Percentiles rank a stretch among this genome's conserved stretches.
Conservation (phyloP, 495 filamentous ascomycete genomes). For the Hypoxylon lienhwacheense region DNA sequence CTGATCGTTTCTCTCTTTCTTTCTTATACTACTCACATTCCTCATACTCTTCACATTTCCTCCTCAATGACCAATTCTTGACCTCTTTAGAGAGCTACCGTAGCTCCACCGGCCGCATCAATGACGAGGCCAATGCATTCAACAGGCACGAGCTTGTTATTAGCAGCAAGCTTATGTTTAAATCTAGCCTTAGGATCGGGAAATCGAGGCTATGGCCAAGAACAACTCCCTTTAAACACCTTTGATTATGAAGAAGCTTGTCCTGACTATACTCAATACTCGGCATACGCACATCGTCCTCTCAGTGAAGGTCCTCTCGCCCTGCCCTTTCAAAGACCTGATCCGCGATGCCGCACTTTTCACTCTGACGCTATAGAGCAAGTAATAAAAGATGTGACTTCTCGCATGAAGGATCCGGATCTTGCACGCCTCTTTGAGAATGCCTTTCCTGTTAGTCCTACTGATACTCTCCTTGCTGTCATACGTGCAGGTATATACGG, state of each 20-base stretch:
- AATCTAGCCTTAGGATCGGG: constrained; percentile 10
- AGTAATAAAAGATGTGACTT: constrained; percentile 79
- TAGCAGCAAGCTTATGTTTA: constrained; percentile 21
- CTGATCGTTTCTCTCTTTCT: too few species aligned
- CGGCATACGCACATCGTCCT: constrained; percentile 59
- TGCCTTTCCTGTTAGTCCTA: constrained; percentile 67
- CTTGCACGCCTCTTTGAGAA: constrained; percentile 94
- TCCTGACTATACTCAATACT: constrained; percentile 57
- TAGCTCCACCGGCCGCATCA: constrained; percentile 16
- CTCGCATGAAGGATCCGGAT: constrained; percentile 80
- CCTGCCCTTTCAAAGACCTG: constrained; percentile 89
- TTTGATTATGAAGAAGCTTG: constrained; percentile 46
- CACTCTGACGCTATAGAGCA: constrained; percentile 80
- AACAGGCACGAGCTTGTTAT: constrained; percentile 26
- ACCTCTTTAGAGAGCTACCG: constrained; percentile 14
- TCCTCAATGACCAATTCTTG: constrained; percentile 19
- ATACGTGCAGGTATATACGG: too few species aligned
- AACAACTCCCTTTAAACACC: constrained; percentile 32
- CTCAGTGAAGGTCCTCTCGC: constrained; percentile 75
- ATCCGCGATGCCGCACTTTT: constrained; percentile 82
- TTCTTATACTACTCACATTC: too few species aligned
- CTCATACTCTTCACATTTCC: neutral
- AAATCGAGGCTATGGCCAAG: constrained; percentile 28
- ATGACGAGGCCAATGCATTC: constrained; percentile 13
- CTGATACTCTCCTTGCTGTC: constrained; percentile 6